phyloP scores from a whole-genome alignment of 1,139 yeast genomes.

The Taphrina populina region DNA sequence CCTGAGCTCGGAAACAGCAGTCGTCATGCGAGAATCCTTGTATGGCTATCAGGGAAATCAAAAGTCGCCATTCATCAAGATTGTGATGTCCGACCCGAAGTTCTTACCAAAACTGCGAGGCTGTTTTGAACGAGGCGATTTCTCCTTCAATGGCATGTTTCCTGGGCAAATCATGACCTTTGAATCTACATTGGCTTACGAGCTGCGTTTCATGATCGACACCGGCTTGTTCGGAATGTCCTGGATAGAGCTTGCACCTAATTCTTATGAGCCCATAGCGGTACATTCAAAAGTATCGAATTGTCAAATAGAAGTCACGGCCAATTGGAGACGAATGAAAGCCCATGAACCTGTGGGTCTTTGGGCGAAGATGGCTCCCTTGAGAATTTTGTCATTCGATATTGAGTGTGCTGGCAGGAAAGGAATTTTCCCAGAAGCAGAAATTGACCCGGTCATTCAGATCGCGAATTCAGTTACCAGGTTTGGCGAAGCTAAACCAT shows the following conservation, averaged over 20 bases:
- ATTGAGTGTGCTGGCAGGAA: constrained; percentile 98
- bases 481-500: constrained; percentile 82
- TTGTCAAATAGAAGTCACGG: constrained; percentile 79
- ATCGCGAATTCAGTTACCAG: constrained; percentile 89
- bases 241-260: constrained; percentile 86
- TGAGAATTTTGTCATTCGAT: constrained; percentile 89
- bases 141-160: constrained; percentile 53
- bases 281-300: constrained; percentile 55
- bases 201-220: constrained; percentile 86
- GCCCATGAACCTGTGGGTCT: constrained; percentile 90
- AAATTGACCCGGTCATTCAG: constrained; percentile 90
- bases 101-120: constrained; percentile 67
- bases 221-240: constrained; percentile 91
- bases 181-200: constrained; percentile 77
- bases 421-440: constrained; percentile 94
- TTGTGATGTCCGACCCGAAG: constrained; percentile 64
- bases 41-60: constrained; percentile 89
- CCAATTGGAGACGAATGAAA: constrained; percentile 65
- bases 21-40: constrained; percentile 74
- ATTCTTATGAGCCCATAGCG: constrained; percentile 58
- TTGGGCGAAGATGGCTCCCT: constrained; percentile 90
- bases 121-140: constrained; percentile 79
- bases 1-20: constrained; percentile 52
- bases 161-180: constrained; percentile 61
- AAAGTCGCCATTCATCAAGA: constrained; percentile 75